phyloP scores from a whole-genome alignment of 2,329 filamentous ascomycete species.

The Colletotrichum eleusines region DNA sequence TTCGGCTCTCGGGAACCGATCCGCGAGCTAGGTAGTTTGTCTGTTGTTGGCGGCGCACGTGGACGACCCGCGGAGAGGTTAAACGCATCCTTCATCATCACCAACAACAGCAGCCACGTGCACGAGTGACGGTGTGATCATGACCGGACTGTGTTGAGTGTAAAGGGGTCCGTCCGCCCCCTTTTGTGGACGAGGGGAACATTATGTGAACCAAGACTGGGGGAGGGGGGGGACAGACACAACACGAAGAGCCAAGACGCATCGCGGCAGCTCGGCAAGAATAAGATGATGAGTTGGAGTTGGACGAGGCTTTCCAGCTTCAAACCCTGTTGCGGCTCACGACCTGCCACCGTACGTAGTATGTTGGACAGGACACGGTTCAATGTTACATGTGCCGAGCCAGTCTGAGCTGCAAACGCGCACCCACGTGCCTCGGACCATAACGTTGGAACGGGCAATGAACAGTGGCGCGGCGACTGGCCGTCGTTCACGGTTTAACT shows the following conservation, averaged over 20 bases:
- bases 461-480: not conserved
- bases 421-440: not conserved
- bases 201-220: not conserved
- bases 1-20: constrained; percentile 1
- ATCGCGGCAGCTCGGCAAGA: constrained; percentile 1
- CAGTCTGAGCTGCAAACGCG: not conserved
- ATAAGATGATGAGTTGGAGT: not conserved
- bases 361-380: not conserved
- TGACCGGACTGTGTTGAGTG: not conserved
- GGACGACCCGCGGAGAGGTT: not conserved
- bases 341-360: not conserved
- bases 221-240: not conserved
- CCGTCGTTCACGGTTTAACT: not conserved
- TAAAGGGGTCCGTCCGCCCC: not conserved
- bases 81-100: not conserved
- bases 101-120: too few relatives aligned
- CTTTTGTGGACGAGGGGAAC: not conserved
- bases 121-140: too few relatives aligned
- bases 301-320: not conserved
- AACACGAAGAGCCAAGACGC: constrained; percentile 3
- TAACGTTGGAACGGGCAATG: not conserved
- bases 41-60: not conserved
- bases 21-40: not conserved
- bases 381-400: too few relatives aligned
- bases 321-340: not conserved